Conservation (phyloP, 352 stramenopile genomes). For the Globisporangium cylindrosporum region DNA sequence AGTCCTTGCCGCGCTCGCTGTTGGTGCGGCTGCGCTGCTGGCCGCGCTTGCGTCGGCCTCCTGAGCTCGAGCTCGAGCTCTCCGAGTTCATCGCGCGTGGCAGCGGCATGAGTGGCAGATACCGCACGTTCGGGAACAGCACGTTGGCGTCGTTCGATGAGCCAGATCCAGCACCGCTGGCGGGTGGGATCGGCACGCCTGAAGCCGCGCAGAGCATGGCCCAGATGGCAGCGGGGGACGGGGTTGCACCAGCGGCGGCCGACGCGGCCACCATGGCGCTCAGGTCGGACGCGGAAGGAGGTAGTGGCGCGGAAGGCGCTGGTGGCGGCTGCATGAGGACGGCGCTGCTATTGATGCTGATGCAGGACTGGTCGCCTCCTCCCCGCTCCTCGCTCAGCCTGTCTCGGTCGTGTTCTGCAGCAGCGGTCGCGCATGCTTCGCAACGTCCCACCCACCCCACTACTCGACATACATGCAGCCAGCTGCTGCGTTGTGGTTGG, state of each 20-base stretch:
- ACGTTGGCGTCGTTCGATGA: neutral
- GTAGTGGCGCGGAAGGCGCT: too few relatives aligned
- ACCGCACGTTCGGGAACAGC: neutral
- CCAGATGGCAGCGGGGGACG: neutral
- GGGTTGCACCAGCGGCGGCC: neutral
- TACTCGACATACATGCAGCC: neutral
- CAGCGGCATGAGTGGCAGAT: conserved; percentile 10
- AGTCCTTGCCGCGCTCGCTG: conserved; percentile 11
- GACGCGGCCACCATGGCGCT: neutral
- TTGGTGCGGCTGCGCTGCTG: conserved; percentile 6
- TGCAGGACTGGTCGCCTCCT: neutral
- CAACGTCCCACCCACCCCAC: neutral
- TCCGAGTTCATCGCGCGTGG: neutral
- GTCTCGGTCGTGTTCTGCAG: conserved; percentile 5
- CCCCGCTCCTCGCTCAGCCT: neutral
- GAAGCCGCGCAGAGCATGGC: neutral
- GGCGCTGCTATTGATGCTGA: neutral
- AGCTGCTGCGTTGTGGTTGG: neutral
- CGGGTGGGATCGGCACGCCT: neutral
- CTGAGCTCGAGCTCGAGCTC: neutral
- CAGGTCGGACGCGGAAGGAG: neutral
- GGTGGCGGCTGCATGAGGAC: neutral
- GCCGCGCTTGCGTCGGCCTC: neutral
- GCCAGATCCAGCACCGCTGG: neutral
- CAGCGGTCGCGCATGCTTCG: neutral